phyloP scores from a whole-genome alignment of 306 rosid species.

The Psophocarpus tetragonolobus region DNA sequence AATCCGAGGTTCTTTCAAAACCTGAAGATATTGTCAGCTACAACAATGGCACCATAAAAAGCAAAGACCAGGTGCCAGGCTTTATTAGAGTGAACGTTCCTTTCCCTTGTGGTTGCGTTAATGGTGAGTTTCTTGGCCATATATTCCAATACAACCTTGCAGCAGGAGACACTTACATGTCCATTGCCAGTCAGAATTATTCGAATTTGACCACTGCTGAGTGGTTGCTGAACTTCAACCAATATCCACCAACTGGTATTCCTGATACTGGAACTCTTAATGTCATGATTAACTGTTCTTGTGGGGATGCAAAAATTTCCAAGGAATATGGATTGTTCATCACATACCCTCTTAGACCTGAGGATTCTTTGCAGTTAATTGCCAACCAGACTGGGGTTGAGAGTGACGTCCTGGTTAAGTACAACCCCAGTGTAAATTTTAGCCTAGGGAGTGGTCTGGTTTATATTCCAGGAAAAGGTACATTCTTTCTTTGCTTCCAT shows the following conservation, averaged over 20 bases:
- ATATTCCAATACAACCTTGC: conserved; percentile 40
- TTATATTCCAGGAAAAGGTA: conserved; percentile 78
- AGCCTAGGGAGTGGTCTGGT: conserved; percentile 52
- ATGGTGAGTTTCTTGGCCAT: conserved; percentile 51
- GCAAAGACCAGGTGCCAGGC: neutral
- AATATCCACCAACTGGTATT: conserved; percentile 26
- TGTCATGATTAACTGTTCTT: conserved; percentile 67
- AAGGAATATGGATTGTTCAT: conserved; percentile 63
- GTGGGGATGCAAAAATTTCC: conserved; percentile 59
- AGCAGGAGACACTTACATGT: conserved; percentile 30
- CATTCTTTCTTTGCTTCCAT: conserved; percentile 15
- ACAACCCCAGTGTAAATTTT: conserved; percentile 63
- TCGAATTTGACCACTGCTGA: conserved; percentile 54
- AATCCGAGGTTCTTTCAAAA: conserved; percentile 17
- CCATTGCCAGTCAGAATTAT: conserved; percentile 36
- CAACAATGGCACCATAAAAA: conserved; percentile 41
- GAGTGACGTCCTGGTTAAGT: conserved; percentile 37
- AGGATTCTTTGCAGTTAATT: conserved; percentile 50
- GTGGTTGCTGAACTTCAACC: conserved; percentile 47
- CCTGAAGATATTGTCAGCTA: conserved; percentile 35
- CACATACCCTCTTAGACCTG: conserved; percentile 60
- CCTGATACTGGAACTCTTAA: conserved; percentile 35
- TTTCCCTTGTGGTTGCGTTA: conserved; percentile 59
- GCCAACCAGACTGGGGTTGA: conserved; percentile 27
- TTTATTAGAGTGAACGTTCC: conserved; percentile 54